Conservation (phyloP, 2,329 filamentous ascomycete species). For the Cucurbitaria berberidis region DNA sequence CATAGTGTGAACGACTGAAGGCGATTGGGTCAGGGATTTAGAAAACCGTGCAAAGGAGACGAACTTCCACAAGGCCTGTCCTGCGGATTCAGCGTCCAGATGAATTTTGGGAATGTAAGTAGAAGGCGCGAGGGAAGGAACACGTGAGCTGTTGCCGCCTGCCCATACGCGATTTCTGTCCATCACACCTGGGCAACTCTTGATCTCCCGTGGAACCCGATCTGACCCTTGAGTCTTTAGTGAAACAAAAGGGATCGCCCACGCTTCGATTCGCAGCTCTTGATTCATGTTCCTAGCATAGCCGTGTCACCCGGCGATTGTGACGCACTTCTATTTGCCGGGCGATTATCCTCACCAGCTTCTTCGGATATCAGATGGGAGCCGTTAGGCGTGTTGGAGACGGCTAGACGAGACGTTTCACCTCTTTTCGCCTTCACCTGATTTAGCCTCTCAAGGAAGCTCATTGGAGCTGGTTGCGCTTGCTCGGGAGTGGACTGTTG, state of each 20-base stretch:
- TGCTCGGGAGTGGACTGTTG: constrained; percentile 2
- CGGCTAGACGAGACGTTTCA: constrained; percentile 36
- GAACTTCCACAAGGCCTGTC: not conserved
- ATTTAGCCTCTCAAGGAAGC: constrained; percentile 51
- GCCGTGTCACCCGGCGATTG: constrained; percentile 9
- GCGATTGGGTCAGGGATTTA: not conserved
- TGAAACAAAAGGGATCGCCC: not conserved
- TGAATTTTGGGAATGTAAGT: not conserved
- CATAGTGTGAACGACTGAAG: not conserved
- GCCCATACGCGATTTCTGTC: not conserved
- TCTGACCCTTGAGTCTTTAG: not conserved
- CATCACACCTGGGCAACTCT: not conserved
- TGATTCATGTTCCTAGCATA: not conserved
- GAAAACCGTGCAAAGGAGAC: not conserved
- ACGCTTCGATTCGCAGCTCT: not conserved
- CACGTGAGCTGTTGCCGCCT: not conserved
- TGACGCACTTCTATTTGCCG: not conserved
- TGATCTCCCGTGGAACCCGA: not conserved
- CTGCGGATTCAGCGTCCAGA: not conserved
- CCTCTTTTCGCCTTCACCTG: constrained; percentile 51
- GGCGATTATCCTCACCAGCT: not conserved
- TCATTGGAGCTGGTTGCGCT: constrained; percentile 32
- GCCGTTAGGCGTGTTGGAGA: constrained; percentile 20
- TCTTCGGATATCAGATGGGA: constrained; percentile 21
- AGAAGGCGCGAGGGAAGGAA: not conserved